Base-by-base conservation (phyloP, 2,329 filamentous ascomycete genomes). In the Zasmidium angulare region DNA sequence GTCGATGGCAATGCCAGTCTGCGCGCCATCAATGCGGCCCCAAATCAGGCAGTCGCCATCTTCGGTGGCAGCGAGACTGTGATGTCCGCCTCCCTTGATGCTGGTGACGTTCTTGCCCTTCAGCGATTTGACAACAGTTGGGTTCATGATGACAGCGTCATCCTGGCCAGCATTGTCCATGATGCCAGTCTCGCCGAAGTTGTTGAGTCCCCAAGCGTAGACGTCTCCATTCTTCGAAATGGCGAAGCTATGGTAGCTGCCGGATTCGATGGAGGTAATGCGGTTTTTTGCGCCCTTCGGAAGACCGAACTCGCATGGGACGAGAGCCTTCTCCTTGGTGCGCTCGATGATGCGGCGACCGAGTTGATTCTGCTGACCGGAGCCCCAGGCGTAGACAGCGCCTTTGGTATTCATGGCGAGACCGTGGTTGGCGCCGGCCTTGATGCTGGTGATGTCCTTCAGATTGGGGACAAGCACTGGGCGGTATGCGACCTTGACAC, bases 141-240 rank as follows among this genome's bases (percentile, higher is more conserved):
- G 89, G 66, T 85, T 84, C n/a, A 89, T 82, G 53, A 96, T 83
- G 62, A 88, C 85, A 31, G 88, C 88, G 65, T 89, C 86, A 54
- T 89, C 85, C 59, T 88, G 84, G 29, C 87, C 88, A 14, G 84
- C 86, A 55, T 82, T 80, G 47, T 85, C 81, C 17, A 80, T 79
- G 59, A 88, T 81, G 36, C 89, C 91, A 17, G 89, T 90, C 77
- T 96, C 88, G 63, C 88, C 89, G 74, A 90, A 96, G 76, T 89
- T 92, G 81, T 96, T 96, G 26, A 93, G 79, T 22, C 92, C 91
- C 91, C 91, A 96, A 0, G 87, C 84, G 76, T 86, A 95, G 29
- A 93, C 88, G 26, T 84, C 81, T 43, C 87, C 87, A 24, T 87
- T 83, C 62, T 86, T 83, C 67, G 84, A 83, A 51, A 91, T 82